phyloP scores from a whole-genome alignment of 2,329 filamentous ascomycete genomes.

The Exophiala bonariae region DNA sequence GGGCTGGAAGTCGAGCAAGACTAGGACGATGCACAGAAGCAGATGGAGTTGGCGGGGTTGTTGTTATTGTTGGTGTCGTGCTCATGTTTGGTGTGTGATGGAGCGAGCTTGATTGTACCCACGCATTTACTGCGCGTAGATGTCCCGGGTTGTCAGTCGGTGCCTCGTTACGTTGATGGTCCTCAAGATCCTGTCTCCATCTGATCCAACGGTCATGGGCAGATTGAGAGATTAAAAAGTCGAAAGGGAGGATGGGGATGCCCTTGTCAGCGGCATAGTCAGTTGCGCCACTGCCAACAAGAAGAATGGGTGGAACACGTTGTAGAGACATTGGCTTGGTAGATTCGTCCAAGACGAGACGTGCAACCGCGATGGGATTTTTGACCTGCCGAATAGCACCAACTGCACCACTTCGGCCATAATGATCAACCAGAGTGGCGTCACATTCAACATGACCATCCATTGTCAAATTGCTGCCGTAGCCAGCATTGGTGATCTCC shows the following conservation, averaged over 20 bases:
- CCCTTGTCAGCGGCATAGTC: constrained; percentile 82
- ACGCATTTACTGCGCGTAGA: not conserved
- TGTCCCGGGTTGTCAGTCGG: constrained; percentile 29
- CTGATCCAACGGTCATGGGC: constrained; percentile 75
- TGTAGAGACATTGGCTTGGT: constrained; percentile 76
- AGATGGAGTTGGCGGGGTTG: constrained; percentile 1
- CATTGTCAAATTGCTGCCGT: constrained; percentile 89
- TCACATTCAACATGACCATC: constrained; percentile 93
- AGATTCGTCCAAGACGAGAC: constrained; percentile 76
- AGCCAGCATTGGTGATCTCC: constrained; percentile 95
- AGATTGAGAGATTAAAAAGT: constrained; percentile 75
- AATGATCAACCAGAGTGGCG: constrained; percentile 87
- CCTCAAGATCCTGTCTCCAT: constrained; percentile 72
- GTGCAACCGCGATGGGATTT: constrained; percentile 87
- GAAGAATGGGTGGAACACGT: constrained; percentile 87
- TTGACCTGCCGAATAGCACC: constrained; percentile 87
- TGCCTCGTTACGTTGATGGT: constrained; percentile 54
- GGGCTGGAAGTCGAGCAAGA: constrained; percentile 11
- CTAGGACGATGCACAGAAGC: constrained; percentile 2
- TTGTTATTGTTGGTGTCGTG: not conserved
- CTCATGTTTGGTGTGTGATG: no score
- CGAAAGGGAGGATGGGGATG: constrained; percentile 70
- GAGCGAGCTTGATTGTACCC: no score
- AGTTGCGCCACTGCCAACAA: constrained; percentile 81
- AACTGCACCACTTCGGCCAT: constrained; percentile 87